Conservation (phyloP, 1,284 basidiomycete genomes). For the Papiliotrema nemorosa region DNA sequence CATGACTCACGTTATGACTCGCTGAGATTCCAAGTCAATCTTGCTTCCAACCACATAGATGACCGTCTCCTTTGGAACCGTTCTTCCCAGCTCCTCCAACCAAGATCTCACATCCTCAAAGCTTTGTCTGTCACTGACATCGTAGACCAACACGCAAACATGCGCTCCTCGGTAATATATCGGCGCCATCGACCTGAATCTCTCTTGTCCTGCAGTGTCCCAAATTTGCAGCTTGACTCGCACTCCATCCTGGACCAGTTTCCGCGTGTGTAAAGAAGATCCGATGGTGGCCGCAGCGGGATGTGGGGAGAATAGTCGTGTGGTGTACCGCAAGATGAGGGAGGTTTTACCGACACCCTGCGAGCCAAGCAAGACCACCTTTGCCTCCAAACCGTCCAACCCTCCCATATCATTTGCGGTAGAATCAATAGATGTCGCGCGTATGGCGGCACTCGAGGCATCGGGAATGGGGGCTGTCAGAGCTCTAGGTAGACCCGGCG, state of each 20-base stretch:
- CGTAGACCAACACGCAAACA: slow-evolving; percentile 55
- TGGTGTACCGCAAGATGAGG: slow-evolving; percentile 86
- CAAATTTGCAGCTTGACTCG: slow-evolving; percentile 76
- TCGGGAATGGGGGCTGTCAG: slow-evolving; percentile 8
- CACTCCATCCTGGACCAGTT: slow-evolving; percentile 79
- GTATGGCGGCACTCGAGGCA: neutral
- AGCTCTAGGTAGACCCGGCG: slow-evolving; percentile 8
- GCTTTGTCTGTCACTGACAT: slow-evolving; percentile 62
- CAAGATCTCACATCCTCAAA: slow-evolving; percentile 90
- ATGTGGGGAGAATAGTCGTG: slow-evolving; percentile 80
- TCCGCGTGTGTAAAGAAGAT: slow-evolving; percentile 92
- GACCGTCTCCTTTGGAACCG: slow-evolving; percentile 44
- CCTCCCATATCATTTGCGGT: slow-evolving; percentile 34
- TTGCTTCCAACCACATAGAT: slow-evolving; percentile 48
- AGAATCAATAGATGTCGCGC: slow-evolving; percentile 7
- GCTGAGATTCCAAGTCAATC: slow-evolving; percentile 32
- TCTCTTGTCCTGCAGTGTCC: slow-evolving; percentile 98
- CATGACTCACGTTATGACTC: slow-evolving; percentile 38
- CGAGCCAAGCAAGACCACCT: slow-evolving; percentile 95
- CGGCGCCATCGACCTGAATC: slow-evolving; percentile 87
- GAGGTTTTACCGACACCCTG: slow-evolving; percentile 97
- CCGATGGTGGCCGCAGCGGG: slow-evolving; percentile 83
- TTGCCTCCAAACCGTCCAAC: slow-evolving; percentile 67
- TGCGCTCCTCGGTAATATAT: slow-evolving; percentile 56
- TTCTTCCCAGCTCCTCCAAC: slow-evolving; percentile 63